phyloP scores from a whole-genome alignment of 1,284 basidiomycete species.

The Chondrostereum purpureum region DNA sequence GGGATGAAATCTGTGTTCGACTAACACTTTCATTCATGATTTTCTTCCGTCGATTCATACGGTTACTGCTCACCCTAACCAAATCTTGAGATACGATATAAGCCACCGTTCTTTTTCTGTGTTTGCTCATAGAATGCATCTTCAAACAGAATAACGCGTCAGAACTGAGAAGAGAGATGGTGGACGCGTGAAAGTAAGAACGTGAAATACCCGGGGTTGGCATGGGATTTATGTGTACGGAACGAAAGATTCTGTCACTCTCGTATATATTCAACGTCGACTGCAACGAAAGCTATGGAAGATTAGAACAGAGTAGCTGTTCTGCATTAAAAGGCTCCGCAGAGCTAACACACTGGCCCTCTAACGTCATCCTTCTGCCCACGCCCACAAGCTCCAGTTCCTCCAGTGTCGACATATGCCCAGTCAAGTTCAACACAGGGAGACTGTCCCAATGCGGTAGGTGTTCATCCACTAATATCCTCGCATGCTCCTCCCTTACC shows the following conservation, averaged over 20 bases:
- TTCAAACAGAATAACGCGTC: not conserved
- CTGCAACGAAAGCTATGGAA: too few relatives aligned
- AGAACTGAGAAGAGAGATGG: too few relatives aligned
- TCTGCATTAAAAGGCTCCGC: not conserved
- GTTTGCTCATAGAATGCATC: not conserved
- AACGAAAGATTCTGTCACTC: too few relatives aligned
- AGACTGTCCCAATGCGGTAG: not conserved
- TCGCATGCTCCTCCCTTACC: not conserved
- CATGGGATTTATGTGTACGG: too few relatives aligned
- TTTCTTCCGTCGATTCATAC: slow-evolving; percentile 1
- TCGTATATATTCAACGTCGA: too few relatives aligned
- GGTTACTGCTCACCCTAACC: slow-evolving; percentile 30
- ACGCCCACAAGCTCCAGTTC: not conserved
- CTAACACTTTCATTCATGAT: too few relatives aligned
- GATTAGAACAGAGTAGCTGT: not conserved
- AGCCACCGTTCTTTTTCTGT: slow-evolving; percentile 19
- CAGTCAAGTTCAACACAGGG: slow-evolving; percentile 4
- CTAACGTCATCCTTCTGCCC: not conserved
- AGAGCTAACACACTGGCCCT: not conserved
- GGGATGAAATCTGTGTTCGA: slow-evolving; percentile 59
- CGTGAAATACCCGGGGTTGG: too few relatives aligned
- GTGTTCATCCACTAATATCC: not conserved
- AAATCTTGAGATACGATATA: slow-evolving; percentile 59
- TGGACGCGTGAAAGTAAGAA: not conserved
- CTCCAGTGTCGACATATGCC: slow-evolving; percentile 1